These are phyloP conservation scores for Atalantia buxifolia DNA, from an alignment of 345 rosid genomes.

Conservation along the genomic window DNA sequence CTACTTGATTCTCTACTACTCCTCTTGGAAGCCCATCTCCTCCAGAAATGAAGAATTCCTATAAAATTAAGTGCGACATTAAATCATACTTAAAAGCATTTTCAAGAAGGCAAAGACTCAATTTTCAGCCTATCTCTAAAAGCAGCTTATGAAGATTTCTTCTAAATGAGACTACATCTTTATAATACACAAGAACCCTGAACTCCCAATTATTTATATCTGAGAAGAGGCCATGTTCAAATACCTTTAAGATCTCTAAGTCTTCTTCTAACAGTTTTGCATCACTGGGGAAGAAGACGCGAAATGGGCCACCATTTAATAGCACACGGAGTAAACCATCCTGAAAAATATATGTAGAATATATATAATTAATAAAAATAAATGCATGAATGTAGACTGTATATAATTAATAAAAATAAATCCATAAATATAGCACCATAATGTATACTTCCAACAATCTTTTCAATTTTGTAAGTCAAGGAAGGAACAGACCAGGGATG, in stretches of 20 bases:
- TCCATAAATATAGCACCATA: constrained; percentile 4
- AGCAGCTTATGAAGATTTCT: constrained; percentile 2
- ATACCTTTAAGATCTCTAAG: constrained; percentile 85
- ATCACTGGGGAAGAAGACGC: constrained; percentile 66
- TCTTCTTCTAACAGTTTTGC: constrained; percentile 85
- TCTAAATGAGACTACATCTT: neutral
- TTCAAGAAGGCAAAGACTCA: neutral
- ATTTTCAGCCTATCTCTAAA: neutral
- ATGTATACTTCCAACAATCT: constrained; percentile 14
- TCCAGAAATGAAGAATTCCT: constrained; percentile 97
- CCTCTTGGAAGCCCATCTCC: constrained; percentile 98
- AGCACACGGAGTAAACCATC: constrained; percentile 87
- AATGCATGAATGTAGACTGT: no score
- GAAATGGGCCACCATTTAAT: constrained; percentile 79
- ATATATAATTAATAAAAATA: no score
- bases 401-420: neutral
- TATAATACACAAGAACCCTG: no score
- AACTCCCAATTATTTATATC: neutral
- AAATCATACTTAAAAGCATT: neutral
- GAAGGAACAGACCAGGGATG: constrained; percentile 70
- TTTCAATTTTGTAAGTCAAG: constrained; percentile 7
- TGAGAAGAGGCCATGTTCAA: neutral
- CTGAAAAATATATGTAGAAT: constrained; percentile 33
- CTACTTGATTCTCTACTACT: constrained; percentile 91
- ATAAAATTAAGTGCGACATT: neutral